A percentile compares a stretch with the other conserved stretches of the same genome.
These are phyloP conservation scores for Gymnopilus junonius DNA, from an alignment of 768 basidiomycete genomes.

Conservation along the genomic window DNA sequence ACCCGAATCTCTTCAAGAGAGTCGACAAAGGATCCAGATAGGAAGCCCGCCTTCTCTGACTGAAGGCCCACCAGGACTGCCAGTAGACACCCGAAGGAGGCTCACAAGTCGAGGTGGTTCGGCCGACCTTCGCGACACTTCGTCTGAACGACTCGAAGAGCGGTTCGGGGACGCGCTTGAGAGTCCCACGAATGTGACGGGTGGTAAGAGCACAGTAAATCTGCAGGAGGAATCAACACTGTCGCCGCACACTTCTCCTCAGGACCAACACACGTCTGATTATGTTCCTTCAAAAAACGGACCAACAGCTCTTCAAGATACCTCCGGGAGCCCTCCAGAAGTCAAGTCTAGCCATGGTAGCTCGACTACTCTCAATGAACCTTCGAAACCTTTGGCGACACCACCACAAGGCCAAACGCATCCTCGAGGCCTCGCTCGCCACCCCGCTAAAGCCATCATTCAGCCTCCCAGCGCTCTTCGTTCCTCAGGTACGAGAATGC, in stretches of 20 bases:
- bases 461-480: not conserved
- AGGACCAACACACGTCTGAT: not conserved
- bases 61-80: too few relatives aligned
- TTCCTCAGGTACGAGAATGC: constrained; percentile 45
- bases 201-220: not conserved
- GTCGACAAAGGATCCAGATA: not conserved
- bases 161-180: not conserved
- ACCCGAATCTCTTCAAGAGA: not conserved
- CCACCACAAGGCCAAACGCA: not conserved
- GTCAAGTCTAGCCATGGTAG: not conserved
- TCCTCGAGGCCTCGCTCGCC: not conserved
- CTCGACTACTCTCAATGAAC: not conserved
- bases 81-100: not conserved
- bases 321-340: not conserved
- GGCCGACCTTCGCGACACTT: not conserved
- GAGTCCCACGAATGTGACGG: not conserved
- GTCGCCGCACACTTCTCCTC: not conserved
- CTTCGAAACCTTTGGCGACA: not conserved
- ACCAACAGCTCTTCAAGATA: not conserved
- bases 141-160: not conserved
- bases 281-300: not conserved
- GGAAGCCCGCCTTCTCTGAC: not conserved
- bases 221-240: not conserved
- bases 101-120: not conserved
- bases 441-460: not conserved